Evolutionary conservation across 208 protist genomes (phyloP), one percentile per base, ranked within the genome.

Genomic region (Leishmania major): DNA sequence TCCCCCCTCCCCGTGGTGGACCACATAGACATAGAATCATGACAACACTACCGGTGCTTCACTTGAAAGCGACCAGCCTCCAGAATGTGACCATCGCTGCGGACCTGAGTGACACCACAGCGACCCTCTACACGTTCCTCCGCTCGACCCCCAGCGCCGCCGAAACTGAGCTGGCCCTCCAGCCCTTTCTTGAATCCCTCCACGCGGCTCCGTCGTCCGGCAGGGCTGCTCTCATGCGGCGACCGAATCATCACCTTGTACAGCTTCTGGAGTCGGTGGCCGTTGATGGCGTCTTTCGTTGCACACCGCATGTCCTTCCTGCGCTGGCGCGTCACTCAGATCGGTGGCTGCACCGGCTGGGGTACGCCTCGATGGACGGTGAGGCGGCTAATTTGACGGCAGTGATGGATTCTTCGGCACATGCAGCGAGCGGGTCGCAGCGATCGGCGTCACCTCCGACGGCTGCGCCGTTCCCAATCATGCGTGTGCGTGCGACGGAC

Each of bases 71-170:
- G 11, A 93, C 91, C 7, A 85, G 89, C 47, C 19, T 37, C 22
- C 86, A 93, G 25, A 93, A 92, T 51, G 84, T 87, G 51, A 90
- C 81, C 10, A 73, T 89, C 31, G 84, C 89, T 1, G 57, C 83
- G 45, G 90, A 97, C 75, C 90, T 90, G 4, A 85, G 89, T 25
- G 80, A 83, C 47, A 88, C 90, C 57, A 90, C 86, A 40, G 89
- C 85, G 17, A 92, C 92, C 49, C 87, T 97, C 3, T 97, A 97
- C 84, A 92, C 91, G 6, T 97, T 97, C 78, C 84, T 96, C 51
- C 91, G 90, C 76, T 91, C 92, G n/a, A 81, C 91, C 69, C 94
- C 92, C 0, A 90, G 84, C 51, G 22, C 28, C 1, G 77, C 80
- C 5, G 94, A 97, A 77, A 76, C 81, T 47, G 83, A 90, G 31